Evolutionary conservation across 257 asterid species (phyloP), one percentile per base, ranked within the genome.

Genomic region (Knoxia roxburghii): DNA sequence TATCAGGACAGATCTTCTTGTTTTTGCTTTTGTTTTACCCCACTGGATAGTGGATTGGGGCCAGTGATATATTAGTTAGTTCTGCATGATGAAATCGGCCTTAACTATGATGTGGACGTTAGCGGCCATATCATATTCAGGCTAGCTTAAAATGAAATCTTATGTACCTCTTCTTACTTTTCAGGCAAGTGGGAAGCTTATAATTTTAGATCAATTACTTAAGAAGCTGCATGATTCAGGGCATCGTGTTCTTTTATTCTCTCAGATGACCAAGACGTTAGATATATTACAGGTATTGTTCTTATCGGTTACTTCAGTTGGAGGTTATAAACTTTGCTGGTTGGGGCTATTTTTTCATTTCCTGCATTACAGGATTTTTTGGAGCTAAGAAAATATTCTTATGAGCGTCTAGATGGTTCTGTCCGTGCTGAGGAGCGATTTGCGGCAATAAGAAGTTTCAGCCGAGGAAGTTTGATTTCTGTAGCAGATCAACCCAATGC

Each of bases 401-500:
- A 93, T 43, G 98, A 89, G 85, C 95, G 98, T 29, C 97, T 93
- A 69, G 98, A 93, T 70, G 98, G 98, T 73, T 93, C 97, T 65
- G 82, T 89, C 70, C 86, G 96, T 50, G 98, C 97, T 14, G 98
- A 87, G 81, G 98, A 93, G 82, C 97, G 97, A 24, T 93, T 93
- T 79, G 93, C 91, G 66, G 97, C 97, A 57, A 89, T 89, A 73
- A 85, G 95, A 85, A 88, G 87, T 84, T 93, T 93, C 78, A 85
- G 96, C 86, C 81, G 71, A 45, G 74, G 69, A 73, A 75, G 73
- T 72, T 80, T 68, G 40, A 62, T 64, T 73, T 67, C 59, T 49
- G 76, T 71, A 57, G 61, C 81, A 72, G 71, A 69, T 62, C 65
- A 76, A 61, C 64, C 66, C 73, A 75, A 74, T 63, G 81, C 96